Base-by-base conservation (phyloP, 805 yeast species). In the Myxozyma udenii region DNA sequence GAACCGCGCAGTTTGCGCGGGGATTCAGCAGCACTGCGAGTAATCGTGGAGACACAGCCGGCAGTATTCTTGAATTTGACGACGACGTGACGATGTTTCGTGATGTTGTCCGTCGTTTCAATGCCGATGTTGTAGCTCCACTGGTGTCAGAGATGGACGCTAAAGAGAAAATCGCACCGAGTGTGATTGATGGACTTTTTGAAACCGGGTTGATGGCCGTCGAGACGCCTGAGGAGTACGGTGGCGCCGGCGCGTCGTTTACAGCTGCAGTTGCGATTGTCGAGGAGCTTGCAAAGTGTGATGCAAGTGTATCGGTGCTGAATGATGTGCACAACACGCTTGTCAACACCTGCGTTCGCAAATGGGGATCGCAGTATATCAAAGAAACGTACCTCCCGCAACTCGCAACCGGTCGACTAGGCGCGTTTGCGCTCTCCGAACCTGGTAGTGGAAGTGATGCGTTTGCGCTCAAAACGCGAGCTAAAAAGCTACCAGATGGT, bases 241-340 rank as follows among this genome's bases (percentile, higher is more conserved):
- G 76, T 14, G 76, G 76, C 18, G 74, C 75, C 4, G 76, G 74
- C 18, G 76, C 75, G 14, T 63, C 69, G 28, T 72, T 72, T 62
- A 72, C 76, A 16, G 68, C 74, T 9, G 76, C 76, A 2, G 71
- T 73, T 43, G 50, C 73, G n/a, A 73, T 69, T 4, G 73, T 72
- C 4, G 76, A 72, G 57, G 76, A 72, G 57, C 66, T 72, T 23
- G 75, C 76, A 45, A 72, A 70, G 61, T 73, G 69, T 28, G 76
- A 72, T 41, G 74, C 76, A 1, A 64, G 72, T 6, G 73, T 73
- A 5, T 61, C 73, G 14, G 75, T 71, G 12, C 45, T 72, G 60
- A 73, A 73, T 57, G 76, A 72, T 55, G 76, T 72, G n/a, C 76
- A 72, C 61, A 72, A 71, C 63, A 72, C 76, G 12, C 66, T 72